Percentiles rank a stretch among this genome's conserved stretches.
phyloP scores from a whole-genome alignment of 805 yeast genomes.

The Candida cerambycidarum region DNA sequence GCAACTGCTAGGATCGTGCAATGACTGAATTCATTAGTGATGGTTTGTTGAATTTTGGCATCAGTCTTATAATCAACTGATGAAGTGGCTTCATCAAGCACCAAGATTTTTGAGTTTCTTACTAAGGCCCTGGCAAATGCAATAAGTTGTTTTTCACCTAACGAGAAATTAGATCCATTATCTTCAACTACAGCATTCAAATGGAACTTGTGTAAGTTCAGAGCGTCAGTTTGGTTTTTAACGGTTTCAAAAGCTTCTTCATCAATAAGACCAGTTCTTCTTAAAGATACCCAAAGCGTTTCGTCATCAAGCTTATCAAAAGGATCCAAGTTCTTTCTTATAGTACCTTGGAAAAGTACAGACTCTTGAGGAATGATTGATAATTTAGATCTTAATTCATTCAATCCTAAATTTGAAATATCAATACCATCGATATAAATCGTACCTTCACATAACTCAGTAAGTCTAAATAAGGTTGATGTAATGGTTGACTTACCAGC shows the following conservation, averaged over 20 bases:
- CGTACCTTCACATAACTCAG: conserved; percentile 50
- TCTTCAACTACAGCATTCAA: conserved; percentile 52
- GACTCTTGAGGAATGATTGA: conserved; percentile 75
- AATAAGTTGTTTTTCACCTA: conserved; percentile 75
- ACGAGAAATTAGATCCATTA: conserved; percentile 69
- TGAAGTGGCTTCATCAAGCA: conserved; percentile 81
- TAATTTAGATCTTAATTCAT: conserved; percentile 53
- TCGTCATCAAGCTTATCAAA: conserved; percentile 51
- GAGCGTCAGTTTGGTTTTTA: conserved; percentile 26
- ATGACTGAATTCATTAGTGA: conserved; percentile 59
- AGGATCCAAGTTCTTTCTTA: conserved; percentile 63
- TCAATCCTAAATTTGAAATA: conserved; percentile 50
- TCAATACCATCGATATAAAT: conserved; percentile 61
- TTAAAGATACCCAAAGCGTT: conserved; percentile 56
- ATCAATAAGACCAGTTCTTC: conserved; percentile 56
- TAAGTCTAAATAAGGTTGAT: conserved; percentile 58
- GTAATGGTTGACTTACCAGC: conserved; percentile 75
- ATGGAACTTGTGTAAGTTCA: conserved; percentile 36
- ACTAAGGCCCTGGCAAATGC: conserved; percentile 84
- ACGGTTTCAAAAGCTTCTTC: conserved; percentile 21
- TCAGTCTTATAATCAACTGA: conserved; percentile 87
- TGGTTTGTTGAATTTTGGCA: conserved; percentile 73
- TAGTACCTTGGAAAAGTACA: conserved; percentile 57
- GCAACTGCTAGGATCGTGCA: conserved; percentile 87
- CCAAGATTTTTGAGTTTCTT: conserved; percentile 69